phyloP scores from a whole-genome alignment of 2,329 filamentous ascomycete genomes.

The Exophiala aquamarina region DNA sequence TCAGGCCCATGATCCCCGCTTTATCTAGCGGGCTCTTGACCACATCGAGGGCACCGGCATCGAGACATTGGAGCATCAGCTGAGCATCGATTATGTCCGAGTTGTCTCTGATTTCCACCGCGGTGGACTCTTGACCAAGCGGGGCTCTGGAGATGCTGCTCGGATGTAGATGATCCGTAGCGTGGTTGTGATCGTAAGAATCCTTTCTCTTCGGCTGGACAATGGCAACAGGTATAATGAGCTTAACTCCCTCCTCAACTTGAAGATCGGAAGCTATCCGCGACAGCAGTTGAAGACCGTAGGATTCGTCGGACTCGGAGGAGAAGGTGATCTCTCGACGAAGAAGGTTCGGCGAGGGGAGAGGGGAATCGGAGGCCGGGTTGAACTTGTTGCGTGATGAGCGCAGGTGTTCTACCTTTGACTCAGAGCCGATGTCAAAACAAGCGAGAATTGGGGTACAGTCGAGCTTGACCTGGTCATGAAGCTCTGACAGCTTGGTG shows the following conservation, averaged over 20 bases:
- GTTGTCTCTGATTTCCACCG: slow-evolving; percentile 27
- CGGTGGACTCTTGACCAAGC: slow-evolving; percentile 20
- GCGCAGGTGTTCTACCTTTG: slow-evolving; percentile 34
- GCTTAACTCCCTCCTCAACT: slow-evolving; percentile 48
- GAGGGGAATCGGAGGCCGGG: slow-evolving; percentile 32
- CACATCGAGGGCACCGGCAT: slow-evolving; percentile 84
- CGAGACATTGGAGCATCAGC: slow-evolving; percentile 70
- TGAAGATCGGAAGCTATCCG: slow-evolving; percentile 51
- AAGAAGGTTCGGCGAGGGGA: slow-evolving; percentile 31
- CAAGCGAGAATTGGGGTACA: slow-evolving; percentile 57
- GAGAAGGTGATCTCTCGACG: slow-evolving; percentile 42
- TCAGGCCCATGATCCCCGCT: slow-evolving; percentile 71
- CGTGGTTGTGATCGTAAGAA: slow-evolving; percentile 23
- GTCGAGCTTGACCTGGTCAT: slow-evolving; percentile 39
- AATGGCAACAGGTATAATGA: slow-evolving; percentile 52
- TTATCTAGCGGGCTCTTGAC: slow-evolving; percentile 75
- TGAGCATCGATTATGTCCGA: slow-evolving; percentile 48
- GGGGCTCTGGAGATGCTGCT: slow-evolving; percentile 18
- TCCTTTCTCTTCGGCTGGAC: slow-evolving; percentile 35
- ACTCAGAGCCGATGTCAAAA: slow-evolving; percentile 51
- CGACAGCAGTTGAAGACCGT: slow-evolving; percentile 49
- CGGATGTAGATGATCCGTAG: slow-evolving; percentile 7
- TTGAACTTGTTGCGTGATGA: slow-evolving; percentile 32
- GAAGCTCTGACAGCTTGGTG: slow-evolving; percentile 52
- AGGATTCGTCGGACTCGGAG: slow-evolving; percentile 46